Evolutionary conservation across 2,329 filamentous ascomycete genomes (phyloP).

Genomic region (Ampelomyces quisqualis): DNA sequence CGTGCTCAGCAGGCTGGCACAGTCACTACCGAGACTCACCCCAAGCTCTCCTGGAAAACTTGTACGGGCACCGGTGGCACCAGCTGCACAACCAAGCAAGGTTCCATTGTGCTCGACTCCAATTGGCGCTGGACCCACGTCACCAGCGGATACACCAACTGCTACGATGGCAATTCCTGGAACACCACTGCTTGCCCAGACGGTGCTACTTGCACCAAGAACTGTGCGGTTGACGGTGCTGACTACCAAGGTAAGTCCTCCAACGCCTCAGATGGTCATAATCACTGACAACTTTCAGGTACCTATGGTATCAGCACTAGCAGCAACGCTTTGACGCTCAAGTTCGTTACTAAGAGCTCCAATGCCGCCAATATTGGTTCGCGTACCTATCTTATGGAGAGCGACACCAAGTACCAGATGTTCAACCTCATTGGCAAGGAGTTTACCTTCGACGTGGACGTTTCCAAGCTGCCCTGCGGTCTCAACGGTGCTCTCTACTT

Average conservation of each 20-base stretch:
- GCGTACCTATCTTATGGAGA: constrained; percentile 47
- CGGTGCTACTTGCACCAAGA: constrained; percentile 41
- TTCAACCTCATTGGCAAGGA: constrained; percentile 47
- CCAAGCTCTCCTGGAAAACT: constrained; percentile 42
- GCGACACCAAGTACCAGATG: constrained; percentile 45
- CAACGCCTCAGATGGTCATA: not conserved
- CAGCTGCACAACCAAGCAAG: constrained; percentile 43
- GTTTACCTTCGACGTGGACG: constrained; percentile 47
- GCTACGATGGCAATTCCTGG: constrained; percentile 52
- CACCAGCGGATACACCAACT: constrained; percentile 50
- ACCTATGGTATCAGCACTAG: constrained; percentile 55
- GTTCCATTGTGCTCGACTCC: constrained; percentile 47
- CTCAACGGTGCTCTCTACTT: constrained; percentile 62
- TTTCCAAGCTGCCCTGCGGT: constrained; percentile 67
- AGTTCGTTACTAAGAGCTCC: constrained; percentile 57
- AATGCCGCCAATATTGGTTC: constrained; percentile 48
- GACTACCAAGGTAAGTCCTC: constrained; percentile 41
- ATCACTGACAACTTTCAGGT: constrained; percentile 17
- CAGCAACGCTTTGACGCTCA: constrained; percentile 55
- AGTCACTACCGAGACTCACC: constrained; percentile 45
- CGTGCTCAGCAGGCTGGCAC: constrained; percentile 48
- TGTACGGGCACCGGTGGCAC: constrained; percentile 45
- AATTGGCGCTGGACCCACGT: constrained; percentile 56
- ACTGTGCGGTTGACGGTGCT: constrained; percentile 48
- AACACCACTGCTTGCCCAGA: constrained; percentile 46